These are phyloP conservation scores for Tephrocybe rancida DNA, from an alignment of 768 basidiomycete species.

Conservation along the genomic window DNA sequence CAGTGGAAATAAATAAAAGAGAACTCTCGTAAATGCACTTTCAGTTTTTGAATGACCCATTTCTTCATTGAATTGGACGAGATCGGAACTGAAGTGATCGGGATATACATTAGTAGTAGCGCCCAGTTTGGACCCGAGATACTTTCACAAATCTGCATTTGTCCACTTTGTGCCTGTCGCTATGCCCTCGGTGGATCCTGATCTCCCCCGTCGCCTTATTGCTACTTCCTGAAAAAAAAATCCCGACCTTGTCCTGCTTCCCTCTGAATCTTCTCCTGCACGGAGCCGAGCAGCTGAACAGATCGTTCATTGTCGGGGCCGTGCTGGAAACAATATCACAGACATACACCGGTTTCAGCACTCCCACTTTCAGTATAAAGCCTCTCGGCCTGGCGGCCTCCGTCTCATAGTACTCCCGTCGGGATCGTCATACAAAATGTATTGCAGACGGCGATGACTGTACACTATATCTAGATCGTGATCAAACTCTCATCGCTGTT, in stretches of 20 bases:
- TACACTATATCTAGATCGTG: too few species aligned
- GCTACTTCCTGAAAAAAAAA: neutral
- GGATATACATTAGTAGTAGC: conserved; percentile 14
- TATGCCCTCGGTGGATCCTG: conserved; percentile 15
- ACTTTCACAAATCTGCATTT: conserved; percentile 3
- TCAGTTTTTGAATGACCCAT: conserved; percentile 13
- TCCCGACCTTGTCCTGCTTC: neutral
- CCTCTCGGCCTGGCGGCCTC: neutral
- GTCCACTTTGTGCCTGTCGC: conserved; percentile 15
- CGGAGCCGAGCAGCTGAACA: conserved; percentile 10
- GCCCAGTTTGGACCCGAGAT: neutral
- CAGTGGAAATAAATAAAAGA: conserved; percentile 3
- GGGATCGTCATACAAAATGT: too few species aligned
- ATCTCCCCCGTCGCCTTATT: conserved; percentile 8
- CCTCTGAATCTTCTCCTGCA: neutral
- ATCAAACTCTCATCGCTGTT: conserved; percentile 1
- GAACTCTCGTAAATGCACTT: neutral
- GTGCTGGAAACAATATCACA: neutral
- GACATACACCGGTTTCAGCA: conserved; percentile 4
- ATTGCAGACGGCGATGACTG: too few species aligned
- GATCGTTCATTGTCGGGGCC: neutral
- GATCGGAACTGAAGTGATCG: conserved; percentile 15
- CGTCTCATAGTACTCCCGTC: neutral
- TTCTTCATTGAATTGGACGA: conserved; percentile 13
- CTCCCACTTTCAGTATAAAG: neutral